These are phyloP conservation scores for Botrytis byssoidea DNA, from an alignment of 2,329 filamentous ascomycete genomes.

Conservation along the genomic window DNA sequence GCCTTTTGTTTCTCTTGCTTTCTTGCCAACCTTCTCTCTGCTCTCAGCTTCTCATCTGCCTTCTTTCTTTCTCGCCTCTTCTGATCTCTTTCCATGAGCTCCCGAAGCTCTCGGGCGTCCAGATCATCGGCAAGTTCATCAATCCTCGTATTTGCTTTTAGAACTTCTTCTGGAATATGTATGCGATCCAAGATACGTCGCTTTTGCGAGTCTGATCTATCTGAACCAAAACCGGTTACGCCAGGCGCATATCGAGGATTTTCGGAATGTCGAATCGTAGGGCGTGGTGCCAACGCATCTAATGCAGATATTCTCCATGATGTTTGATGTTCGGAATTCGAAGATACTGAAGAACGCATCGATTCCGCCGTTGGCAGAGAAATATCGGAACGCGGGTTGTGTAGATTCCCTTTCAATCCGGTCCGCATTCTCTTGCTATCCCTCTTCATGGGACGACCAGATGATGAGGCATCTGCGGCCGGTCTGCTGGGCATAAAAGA, in stretches of 20 bases:
- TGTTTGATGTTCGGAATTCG: conserved; percentile 64
- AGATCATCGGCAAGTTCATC: conserved; percentile 79
- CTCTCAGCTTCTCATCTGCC: conserved; percentile 63
- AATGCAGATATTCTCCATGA: conserved; percentile 80
- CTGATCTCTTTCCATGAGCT: conserved; percentile 86
- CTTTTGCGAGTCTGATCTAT: conserved; percentile 46
- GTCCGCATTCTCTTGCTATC: conserved; percentile 66
- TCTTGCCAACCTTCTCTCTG: conserved; percentile 63
- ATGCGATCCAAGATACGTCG: conserved; percentile 51
- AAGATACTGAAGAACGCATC: conserved; percentile 73
- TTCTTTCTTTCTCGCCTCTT: conserved; percentile 75
- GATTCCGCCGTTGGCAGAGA: conserved; percentile 74
- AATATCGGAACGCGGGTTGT: conserved; percentile 59
- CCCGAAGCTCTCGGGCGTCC: conserved; percentile 77
- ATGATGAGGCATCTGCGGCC: conserved; percentile 56
- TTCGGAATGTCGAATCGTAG: conserved; percentile 73
- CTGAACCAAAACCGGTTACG: conserved; percentile 46
- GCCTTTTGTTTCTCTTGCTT: conserved; percentile 65
- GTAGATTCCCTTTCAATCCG: conserved; percentile 54
- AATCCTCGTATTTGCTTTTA: conserved; percentile 61
- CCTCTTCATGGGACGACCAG: conserved; percentile 58
- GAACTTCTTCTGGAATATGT: conserved; percentile 59
- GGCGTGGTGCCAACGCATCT: conserved; percentile 79
- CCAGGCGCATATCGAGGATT: conserved; percentile 56
- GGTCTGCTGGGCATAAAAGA: conserved; percentile 64